A percentile compares a stretch with the other conserved stretches of the same genome.
These are phyloP conservation scores for Tubosaeta brunneosetosa DNA, from an alignment of 768 basidiomycete species.

Conservation along the genomic window DNA sequence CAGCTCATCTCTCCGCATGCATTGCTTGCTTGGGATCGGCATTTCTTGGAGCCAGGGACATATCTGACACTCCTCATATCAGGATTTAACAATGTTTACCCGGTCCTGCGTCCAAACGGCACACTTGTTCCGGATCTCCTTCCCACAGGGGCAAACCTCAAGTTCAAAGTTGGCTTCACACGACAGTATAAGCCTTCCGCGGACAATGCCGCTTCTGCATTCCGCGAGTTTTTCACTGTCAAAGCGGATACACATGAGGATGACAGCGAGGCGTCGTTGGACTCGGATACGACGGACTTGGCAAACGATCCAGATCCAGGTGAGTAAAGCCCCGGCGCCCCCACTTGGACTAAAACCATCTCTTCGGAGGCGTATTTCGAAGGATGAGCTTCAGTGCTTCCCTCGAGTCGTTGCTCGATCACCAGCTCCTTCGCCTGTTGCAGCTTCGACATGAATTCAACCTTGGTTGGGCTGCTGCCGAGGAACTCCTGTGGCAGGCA, in stretches of 20 bases:
- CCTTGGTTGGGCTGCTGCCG: neutral
- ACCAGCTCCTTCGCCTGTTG: neutral
- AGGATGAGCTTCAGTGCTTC: neutral
- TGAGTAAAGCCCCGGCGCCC: neutral
- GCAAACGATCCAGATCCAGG: neutral
- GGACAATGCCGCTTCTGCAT: neutral
- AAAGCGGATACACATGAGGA: neutral
- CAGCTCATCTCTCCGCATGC: conserved; percentile 56
- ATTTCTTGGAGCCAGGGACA: conserved; percentile 50
- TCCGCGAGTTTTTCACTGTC: neutral
- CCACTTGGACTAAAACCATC: neutral
- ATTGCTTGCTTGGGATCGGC: conserved; percentile 70
- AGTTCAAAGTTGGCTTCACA: neutral
- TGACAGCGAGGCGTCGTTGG: neutral
- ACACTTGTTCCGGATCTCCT: neutral
- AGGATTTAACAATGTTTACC: conserved; percentile 13
- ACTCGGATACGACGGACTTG: neutral
- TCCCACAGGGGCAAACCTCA: neutral
- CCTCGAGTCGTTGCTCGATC: neutral
- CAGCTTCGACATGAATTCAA: neutral
- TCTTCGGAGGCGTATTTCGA: neutral
- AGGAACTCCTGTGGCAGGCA: neutral
- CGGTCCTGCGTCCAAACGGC: neutral
- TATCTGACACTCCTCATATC: conserved; percentile 65
- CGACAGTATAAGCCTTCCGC: neutral